A percentile compares a stretch with the other conserved stretches of the same genome.
Conservation (phyloP, 2,329 filamentous ascomycete species). For the Bipolaris gigantea region DNA sequence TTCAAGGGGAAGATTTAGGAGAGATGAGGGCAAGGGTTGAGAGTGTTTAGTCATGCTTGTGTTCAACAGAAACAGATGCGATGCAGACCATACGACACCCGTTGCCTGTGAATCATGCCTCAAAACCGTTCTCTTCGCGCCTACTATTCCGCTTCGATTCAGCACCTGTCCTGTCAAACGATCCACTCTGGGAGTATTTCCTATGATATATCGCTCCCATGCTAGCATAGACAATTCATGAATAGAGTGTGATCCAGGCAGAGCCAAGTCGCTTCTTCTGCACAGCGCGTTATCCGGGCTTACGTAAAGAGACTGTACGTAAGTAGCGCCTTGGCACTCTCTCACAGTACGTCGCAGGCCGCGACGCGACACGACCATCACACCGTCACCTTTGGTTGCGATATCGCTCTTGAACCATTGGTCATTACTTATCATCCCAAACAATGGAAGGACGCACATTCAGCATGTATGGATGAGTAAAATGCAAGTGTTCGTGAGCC, state of each 20-base stretch:
- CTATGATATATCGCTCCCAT: too few species aligned
- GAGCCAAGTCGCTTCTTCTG: too few species aligned
- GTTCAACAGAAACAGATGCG: not conserved
- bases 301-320: not conserved
- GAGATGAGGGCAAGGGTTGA: slow-evolving; percentile 42
- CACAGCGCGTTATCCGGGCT: not conserved
- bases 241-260: too few species aligned
- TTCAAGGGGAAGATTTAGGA: slow-evolving; percentile 56
- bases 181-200: too few species aligned
- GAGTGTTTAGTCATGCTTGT: slow-evolving; percentile 12
- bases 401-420: not conserved
- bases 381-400: not conserved
- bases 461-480: slow-evolving; percentile 1
- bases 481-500: slow-evolving; percentile 2
- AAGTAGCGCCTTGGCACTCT: slow-evolving; percentile 9
- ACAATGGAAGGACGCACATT: slow-evolving; percentile 3
- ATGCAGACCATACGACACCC: not conserved
- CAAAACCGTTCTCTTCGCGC: too few species aligned
- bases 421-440: not conserved
- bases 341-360: slow-evolving; percentile 1
- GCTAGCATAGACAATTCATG: too few species aligned
- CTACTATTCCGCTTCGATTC: too few species aligned
- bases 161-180: too few species aligned
- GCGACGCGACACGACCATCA: slow-evolving; percentile 3
- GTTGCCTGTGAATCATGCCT: not conserved